Base-by-base conservation (phyloP, 2,329 filamentous ascomycete genomes). In the Fusarium chaquense region DNA sequence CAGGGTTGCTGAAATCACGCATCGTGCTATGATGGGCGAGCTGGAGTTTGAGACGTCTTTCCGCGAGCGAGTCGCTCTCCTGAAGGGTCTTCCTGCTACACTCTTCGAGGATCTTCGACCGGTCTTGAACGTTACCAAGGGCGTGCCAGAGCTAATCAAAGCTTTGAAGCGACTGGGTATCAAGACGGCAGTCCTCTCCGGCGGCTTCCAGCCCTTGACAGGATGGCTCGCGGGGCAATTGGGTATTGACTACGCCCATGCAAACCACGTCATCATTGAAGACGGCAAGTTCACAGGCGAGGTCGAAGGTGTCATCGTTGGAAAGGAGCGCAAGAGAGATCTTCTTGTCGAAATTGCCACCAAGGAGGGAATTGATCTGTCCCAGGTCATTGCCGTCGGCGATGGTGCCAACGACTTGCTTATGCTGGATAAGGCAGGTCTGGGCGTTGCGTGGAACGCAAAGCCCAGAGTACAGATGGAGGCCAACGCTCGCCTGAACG, bases 21-120 rank as follows among this genome's bases (percentile, higher is more conserved):
- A 91, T 63, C 91, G 94, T 35, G 95, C 96, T 36, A 99, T 99
- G 96, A 90, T 95, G 72, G 96, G 96, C 64, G 94, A 98, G 82
- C 85, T 98, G 36, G 94, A 98, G 78, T 99, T 99, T 73, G 90
- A 94, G 54, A 87, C 88, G 1, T 94, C 92, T 1, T 89, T 99
- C 76, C 89, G 90, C 61, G 93, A 92, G 78, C 88, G 96, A 22
- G 93, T 97, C 30, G 86, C 86, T 41, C 85, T 98, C 44, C 87
- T 99, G 41, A 91, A 91, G 73, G 95, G 94, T 33, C 89, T 98
- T 10, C 89, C 92, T 0, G 89, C 87, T 12, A 88, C 88, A 58
- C 90, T 98, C 18, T 97, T 97, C 74, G 89, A 93, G 62, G 87
- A 91, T 63, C 84, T 99, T 40, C 90, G 91, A 73, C 84, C 87